Base-by-base conservation (phyloP, 2,329 filamentous ascomycete genomes). In the Cryphonectria japonica region DNA sequence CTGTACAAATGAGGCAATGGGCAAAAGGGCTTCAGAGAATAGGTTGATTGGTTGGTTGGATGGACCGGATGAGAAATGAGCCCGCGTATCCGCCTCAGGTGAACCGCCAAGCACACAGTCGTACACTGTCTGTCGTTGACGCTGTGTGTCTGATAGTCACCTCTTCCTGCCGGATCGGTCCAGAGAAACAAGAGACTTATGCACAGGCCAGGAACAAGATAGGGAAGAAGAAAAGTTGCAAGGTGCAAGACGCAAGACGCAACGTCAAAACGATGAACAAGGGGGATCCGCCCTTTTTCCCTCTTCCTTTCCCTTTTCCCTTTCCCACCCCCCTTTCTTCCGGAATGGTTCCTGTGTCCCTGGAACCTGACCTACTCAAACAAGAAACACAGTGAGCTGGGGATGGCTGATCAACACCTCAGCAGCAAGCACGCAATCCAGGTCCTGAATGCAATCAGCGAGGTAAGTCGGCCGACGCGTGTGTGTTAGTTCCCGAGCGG, bases 391-490 rank as follows among this genome's bases (percentile, higher is more conserved):
- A n/a, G 46, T 50, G 66, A 32, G 52, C n/a, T 60, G 39, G 39
- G 34, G 29, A 41, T 50, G 32, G 66, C 50, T 65, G 71, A 72
- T 72, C 68, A 52, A 68, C 37, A 50, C 43, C 59, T 70, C 52
- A 67, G 57, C 52, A 34, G 59, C 41, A 43, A 72, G 62, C 71
- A 72, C 71, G 71, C 71, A 71, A 72, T 72, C 32, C n/a, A n/a
- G 32, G 43, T 66, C 69, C 69, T 71, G 66, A 60, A 71, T 72
- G 52, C 13, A 70, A 65, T 72, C 71, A 72, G 60, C 63, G 63
- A 54, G 29, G 37, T 34, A 14, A 67, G 67, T 64, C 39, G 70
- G 66, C 62, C 52, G 68, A 60, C 37, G 37, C 61, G 61, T 66
- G 68, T 52, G 68, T 67, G 46, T 71, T 41, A 67, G 64, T 32